These are phyloP conservation scores for Solanum chmielewskii DNA, from an alignment of 257 asterid genomes.

Conservation along the genomic window DNA sequence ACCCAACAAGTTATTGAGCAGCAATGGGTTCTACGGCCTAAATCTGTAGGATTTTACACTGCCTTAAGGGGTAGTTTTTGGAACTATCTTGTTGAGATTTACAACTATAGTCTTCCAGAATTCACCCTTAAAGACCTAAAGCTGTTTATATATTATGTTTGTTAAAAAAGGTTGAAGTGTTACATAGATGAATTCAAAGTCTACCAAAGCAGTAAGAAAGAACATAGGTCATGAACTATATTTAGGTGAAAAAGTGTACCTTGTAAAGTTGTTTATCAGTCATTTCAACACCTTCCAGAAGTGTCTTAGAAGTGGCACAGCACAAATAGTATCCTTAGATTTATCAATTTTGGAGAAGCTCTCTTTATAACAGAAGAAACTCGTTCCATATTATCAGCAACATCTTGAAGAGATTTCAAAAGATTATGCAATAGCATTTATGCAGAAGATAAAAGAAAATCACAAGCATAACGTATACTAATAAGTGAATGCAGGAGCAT, in stretches of 20 bases:
- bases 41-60: too few species aligned
- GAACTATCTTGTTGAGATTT: neutral
- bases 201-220: neutral
- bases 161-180: too few species aligned
- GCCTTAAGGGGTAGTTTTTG: too few species aligned
- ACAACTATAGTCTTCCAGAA: too few species aligned
- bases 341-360: constrained; percentile 63
- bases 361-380: constrained; percentile 81
- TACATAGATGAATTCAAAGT: too few species aligned
- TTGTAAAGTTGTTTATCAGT: constrained; percentile 88
- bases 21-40: too few species aligned
- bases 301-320: constrained; percentile 74
- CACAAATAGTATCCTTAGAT: constrained; percentile 50
- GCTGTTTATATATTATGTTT: too few species aligned
- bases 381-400: constrained; percentile 73
- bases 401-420: constrained; percentile 65
- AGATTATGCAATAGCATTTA: constrained; percentile 47
- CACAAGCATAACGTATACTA: neutral
- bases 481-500: neutral
- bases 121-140: too few species aligned
- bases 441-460: neutral
- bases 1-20: too few species aligned
- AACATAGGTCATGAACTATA: neutral
- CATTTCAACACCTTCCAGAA: constrained; percentile 97
- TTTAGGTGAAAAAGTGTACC: constrained; percentile 25